Evolutionary conservation across 1,139 yeast genomes (phyloP), one percentile per base, ranked within the genome.

Genomic region (Suhomyces terraborum): DNA sequence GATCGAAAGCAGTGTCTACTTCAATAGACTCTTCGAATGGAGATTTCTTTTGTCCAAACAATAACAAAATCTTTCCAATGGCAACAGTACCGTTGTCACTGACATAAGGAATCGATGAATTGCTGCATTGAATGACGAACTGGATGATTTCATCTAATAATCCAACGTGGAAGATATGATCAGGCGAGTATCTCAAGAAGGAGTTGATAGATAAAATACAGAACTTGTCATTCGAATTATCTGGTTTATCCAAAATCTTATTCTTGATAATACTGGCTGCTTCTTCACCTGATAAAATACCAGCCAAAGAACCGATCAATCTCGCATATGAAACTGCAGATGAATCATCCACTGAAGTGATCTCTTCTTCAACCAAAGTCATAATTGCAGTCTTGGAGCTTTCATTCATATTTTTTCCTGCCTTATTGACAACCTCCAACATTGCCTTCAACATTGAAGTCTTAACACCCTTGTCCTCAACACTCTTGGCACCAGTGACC

Each of bases 401-500:
- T 51, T 86, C 93, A 53, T 82, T 82, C 74, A 93, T 75, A 59
- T 82, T 83, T 37, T 71, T 64, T 35, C 98, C 97, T 10, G 94
- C 91, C 54, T 80, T 84, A 35, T 77, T 69, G 32, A 89, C 88
- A 42, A 93, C 94, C 58, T 88, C 96, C 41, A 87, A 70, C 58
- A 93, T 70, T 1, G 96, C 97, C 57, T 82, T 82, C 54, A 89
- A 73, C 86, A 91, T 87, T 0, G 98, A 88, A 8, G 84, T 77
- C 54, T 85, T 84, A 31, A 91, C 91, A 40, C 91, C 95, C 28
- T 69, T 66, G 34, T 63, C 69, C 41, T 76, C 79, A 8, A 73
- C 66, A 45, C 73, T 73, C 55, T 79, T 82, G 9, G 89, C 88
- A 39, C 94, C 94, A 31, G 82, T 67, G 10, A 88, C 82, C 50